Evolutionary conservation across 495 filamentous ascomycete genomes (phyloP).

Genomic region (Talaromyces nanjingensis): DNA sequence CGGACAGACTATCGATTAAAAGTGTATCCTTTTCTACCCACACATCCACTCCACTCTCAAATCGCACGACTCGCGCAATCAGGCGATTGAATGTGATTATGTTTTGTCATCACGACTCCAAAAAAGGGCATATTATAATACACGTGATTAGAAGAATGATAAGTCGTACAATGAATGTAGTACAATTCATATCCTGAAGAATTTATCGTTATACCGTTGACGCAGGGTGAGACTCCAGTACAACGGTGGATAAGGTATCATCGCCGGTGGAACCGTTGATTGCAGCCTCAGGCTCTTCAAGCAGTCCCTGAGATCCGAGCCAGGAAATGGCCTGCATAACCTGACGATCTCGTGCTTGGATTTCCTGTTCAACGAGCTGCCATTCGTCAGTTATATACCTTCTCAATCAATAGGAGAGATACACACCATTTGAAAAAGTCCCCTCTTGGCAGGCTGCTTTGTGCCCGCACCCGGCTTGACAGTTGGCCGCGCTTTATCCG

Average conservation of each 20-base stretch:
- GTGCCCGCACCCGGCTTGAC: conserved; percentile 27
- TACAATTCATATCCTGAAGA: background rate
- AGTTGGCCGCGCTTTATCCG: conserved; percentile 4
- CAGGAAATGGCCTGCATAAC: conserved; percentile 38
- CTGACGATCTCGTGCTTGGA: conserved; percentile 34
- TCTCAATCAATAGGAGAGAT: background rate
- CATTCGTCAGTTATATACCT: conserved; percentile 12
- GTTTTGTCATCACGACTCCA: background rate
- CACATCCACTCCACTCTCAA: background rate
- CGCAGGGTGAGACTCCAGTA: too few species aligned
- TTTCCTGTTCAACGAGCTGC: conserved; percentile 42
- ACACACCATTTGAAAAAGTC: conserved; percentile 46
- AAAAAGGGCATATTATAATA: background rate
- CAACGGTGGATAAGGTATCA: background rate
- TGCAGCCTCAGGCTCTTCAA: conserved; percentile 13
- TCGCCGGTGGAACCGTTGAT: too few species aligned
- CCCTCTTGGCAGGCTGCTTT: conserved; percentile 28
- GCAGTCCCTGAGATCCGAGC: conserved; percentile 35
- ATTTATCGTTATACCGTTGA: background rate
- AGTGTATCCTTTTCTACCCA: background rate
- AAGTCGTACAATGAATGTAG: background rate
- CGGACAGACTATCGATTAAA: background rate
- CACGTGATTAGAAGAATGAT: background rate
- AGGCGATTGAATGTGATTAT: background rate
- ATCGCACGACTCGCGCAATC: background rate